Percentiles rank a stretch among this genome's conserved stretches.
Evolutionary conservation across 768 basidiomycete species (phyloP).

Genomic region (Tremella yokohamensis): DNA sequence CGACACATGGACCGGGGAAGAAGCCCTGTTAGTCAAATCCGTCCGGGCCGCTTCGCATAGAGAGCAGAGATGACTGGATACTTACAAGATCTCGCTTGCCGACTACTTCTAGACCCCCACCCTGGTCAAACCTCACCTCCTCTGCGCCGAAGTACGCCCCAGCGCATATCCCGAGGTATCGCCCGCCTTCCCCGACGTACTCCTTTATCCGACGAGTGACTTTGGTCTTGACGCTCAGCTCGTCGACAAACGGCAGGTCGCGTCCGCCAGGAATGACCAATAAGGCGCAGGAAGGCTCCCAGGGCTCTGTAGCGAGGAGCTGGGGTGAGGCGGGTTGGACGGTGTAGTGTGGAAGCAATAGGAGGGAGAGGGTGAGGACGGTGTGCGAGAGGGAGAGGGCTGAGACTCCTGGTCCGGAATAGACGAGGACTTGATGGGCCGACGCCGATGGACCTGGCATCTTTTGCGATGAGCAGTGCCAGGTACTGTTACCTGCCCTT

Average conservation of each 20-base stretch:
- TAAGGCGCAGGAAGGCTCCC: slow-evolving; percentile 70
- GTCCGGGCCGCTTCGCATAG: neutral
- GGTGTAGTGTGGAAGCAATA: slow-evolving; percentile 71
- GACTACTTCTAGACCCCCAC: slow-evolving; percentile 51
- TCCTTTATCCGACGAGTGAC: slow-evolving; percentile 57
- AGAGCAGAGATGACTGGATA: neutral
- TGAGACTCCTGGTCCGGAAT: slow-evolving; percentile 47
- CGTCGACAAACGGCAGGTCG: slow-evolving; percentile 53
- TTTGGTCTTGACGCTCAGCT: slow-evolving; percentile 44
- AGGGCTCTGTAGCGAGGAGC: slow-evolving; percentile 66
- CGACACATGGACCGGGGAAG: slow-evolving; percentile 53
- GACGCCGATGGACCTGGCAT: slow-evolving; percentile 39
- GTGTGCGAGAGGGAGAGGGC: slow-evolving; percentile 43
- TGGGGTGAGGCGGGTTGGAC: slow-evolving; percentile 66
- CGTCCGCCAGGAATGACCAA: slow-evolving; percentile 71
- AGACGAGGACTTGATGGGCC: slow-evolving; percentile 44
- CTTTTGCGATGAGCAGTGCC: neutral
- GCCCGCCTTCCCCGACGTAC: slow-evolving; percentile 68
- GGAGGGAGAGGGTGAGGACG: slow-evolving; percentile 38
- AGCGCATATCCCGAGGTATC: slow-evolving; percentile 65
- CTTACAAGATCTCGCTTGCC: slow-evolving; percentile 53
- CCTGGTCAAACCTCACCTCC: slow-evolving; percentile 53
- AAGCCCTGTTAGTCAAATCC: slow-evolving; percentile 41
- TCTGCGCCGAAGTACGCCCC: slow-evolving; percentile 58
- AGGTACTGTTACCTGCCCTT: neutral